Evolutionary conservation across 306 rosid species (phyloP), one percentile per base, ranked within the genome.

Genomic region (Dryas alaskensis): DNA sequence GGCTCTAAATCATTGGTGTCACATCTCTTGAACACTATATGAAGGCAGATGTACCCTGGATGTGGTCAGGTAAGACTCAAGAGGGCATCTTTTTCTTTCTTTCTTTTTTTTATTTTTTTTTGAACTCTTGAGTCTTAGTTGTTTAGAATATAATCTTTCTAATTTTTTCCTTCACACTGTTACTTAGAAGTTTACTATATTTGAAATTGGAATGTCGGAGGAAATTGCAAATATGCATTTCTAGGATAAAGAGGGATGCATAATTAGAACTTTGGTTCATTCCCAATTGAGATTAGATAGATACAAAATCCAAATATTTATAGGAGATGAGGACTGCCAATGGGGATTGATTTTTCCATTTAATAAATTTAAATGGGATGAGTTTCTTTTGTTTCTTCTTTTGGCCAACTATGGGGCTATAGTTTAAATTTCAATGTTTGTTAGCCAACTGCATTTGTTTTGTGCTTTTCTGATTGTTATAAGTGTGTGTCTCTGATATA

Each of bases 1-100:
- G 78, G 58, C 59, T 53, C 46, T 47, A 60, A 57, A 48, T 81
- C 57, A 0, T 37, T 79, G 55, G 11, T 55, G 46, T 50, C 65
- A 42, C 71, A 46, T 69, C 47, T 81, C 47, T 62, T 78, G 65
- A 62, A 31, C 37, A 70, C 77, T 69, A 63, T 81, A n/a, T 77
- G 75, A 73, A 58, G 81, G 47, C 69, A 22, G 54, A 14, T 73
- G 74, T 59, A 45, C 47, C 37, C 31, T 22, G 70, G 62, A 1
- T 73, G 60, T 58, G 63, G 70, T 73, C 58, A 73, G 82, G 81
- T 84, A 46, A 76, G 49, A 47, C 45, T 3, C 42, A 66, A 50
- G 66, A 27, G 59, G 55, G 67, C 45, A 42, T 2, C 19, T 39
- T 66, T 46, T 59, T 54, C 6, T 60, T 40, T 60, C 37, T 11